These are phyloP conservation scores for Gastrodia elata DNA, from an alignment of 106 monocot genomes.

Conservation along the genomic window DNA sequence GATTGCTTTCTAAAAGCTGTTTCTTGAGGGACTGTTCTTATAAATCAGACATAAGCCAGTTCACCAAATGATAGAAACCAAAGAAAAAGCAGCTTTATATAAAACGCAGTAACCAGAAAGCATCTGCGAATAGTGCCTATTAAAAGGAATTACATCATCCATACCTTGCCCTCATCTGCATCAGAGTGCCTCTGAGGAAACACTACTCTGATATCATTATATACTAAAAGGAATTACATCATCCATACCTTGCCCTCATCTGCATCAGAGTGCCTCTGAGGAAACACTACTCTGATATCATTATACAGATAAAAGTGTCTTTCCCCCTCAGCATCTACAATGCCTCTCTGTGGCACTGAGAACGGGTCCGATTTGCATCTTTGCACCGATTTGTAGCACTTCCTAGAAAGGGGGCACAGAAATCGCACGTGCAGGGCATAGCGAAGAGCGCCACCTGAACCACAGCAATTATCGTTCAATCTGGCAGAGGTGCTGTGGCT, in stretches of 20 bases:
- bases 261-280: conserved; percentile 87
- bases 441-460: conserved; percentile 51
- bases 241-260: conserved; percentile 88
- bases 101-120: too few relatives aligned
- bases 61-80: too few relatives aligned
- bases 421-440: conserved; percentile 94
- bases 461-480: conserved; percentile 32
- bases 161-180: conserved; percentile 94
- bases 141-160: too few relatives aligned
- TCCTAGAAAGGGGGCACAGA: conserved; percentile 45
- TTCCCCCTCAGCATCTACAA: conserved; percentile 27
- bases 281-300: conserved; percentile 90
- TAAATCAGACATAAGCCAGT: too few relatives aligned
- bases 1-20: too few relatives aligned
- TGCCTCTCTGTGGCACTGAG: conserved; percentile 28
- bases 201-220: conserved; percentile 82
- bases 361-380: conserved; percentile 74
- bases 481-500: conserved; percentile 20
- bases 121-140: too few relatives aligned
- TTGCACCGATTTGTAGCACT: conserved; percentile 41
- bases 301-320: conserved; percentile 84
- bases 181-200: conserved; percentile 93
- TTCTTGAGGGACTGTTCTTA: too few relatives aligned
- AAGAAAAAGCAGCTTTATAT: too few relatives aligned
- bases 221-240: too few relatives aligned